Percentiles rank a stretch among this genome's conserved stretches.
phyloP scores from a whole-genome alignment of 1,284 basidiomycete species.

The Ganoderma lucidum region DNA sequence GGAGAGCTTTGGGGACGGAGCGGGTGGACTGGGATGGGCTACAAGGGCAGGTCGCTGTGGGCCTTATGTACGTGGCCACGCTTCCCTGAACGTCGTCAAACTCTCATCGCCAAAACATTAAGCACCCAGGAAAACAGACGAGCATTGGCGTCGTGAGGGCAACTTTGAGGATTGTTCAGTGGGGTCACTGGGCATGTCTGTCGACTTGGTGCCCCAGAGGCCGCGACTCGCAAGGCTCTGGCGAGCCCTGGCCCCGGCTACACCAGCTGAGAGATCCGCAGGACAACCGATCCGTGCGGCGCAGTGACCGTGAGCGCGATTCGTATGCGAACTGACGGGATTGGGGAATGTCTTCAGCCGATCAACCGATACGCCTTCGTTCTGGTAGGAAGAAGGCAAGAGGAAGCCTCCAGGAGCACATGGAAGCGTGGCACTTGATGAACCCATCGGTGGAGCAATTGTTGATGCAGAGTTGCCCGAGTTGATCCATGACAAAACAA shows the following conservation, averaged over 20 bases:
- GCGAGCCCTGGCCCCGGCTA: neutral
- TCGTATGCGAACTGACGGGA: neutral
- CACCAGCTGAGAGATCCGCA: neutral
- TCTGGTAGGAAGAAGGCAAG: neutral
- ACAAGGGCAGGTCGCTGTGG: no score
- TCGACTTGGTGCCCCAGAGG: neutral
- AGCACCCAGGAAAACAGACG: neutral
- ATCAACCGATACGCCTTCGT: constrained; percentile 2
- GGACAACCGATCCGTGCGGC: neutral
- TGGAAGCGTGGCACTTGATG: constrained; percentile 17
- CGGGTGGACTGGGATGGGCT: neutral
- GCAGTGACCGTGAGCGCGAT: neutral
- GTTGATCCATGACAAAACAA: neutral
- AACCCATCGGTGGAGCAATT: constrained; percentile 16
- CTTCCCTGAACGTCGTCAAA: neutral
- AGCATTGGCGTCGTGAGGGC: neutral
- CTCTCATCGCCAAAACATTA: neutral
- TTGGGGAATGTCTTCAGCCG: neutral
- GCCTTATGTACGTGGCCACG: neutral
- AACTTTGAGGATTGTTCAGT: neutral
- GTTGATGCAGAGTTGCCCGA: no score
- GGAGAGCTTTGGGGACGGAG: neutral
- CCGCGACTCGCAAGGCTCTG: neutral
- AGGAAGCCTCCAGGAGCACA: constrained; percentile 22
- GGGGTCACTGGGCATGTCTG: neutral